Conservation (phyloP, 139 green algal genomes). For the Ettlia oleoabundans region DNA sequence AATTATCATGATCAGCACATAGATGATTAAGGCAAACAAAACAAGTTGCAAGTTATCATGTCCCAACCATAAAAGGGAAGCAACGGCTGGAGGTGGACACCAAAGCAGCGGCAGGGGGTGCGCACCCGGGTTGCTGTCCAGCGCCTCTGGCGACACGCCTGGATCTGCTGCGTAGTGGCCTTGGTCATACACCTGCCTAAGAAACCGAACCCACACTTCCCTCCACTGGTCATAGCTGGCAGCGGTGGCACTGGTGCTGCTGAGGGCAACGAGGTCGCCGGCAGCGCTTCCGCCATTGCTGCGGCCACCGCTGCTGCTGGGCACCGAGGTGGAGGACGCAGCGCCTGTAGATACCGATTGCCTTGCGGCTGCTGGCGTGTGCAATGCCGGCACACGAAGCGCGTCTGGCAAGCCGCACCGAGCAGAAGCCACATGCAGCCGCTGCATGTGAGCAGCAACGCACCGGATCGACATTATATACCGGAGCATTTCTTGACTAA, state of each 20-base stretch:
- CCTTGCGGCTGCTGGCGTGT: neutral
- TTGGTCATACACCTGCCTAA: constrained; percentile 5
- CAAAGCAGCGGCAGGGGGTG: no score
- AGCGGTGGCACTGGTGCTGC: neutral
- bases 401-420: no score
- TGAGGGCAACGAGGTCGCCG: neutral
- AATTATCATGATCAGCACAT: no score
- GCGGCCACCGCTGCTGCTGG: neutral
- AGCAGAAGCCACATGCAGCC: no score
- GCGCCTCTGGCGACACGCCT: neutral
- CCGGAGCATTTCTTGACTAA: no score
- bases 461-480: no score
- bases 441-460: no score
- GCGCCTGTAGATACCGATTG: no score
- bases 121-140: neutral
- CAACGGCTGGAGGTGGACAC: neutral
- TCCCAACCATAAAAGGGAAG: no score
- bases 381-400: neutral
- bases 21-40: no score
- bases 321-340: no score
- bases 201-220: neutral
- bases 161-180: constrained; percentile 29
- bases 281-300: neutral
- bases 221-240: constrained; percentile 3
- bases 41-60: no score